phyloP scores from a whole-genome alignment of 129 eudicot genomes.

The Solidago caesia region DNA sequence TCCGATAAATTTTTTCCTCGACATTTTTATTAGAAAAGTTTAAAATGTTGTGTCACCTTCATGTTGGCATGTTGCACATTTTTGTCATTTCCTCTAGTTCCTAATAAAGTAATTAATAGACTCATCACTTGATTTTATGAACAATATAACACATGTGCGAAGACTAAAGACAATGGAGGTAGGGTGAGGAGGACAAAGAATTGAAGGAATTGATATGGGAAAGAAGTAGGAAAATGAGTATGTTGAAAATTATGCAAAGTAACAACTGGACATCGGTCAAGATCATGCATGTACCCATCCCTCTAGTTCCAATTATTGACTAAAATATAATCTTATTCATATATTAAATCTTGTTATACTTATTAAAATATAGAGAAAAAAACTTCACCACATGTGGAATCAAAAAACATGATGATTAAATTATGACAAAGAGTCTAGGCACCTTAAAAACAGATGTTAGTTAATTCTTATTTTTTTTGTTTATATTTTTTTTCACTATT shows the following conservation, averaged over 20 bases:
- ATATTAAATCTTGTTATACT: background rate
- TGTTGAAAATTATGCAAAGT: slow-evolving; percentile 31
- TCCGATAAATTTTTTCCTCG: background rate
- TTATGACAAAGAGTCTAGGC: no score
- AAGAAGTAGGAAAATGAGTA: slow-evolving; percentile 30
- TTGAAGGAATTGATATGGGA: slow-evolving; percentile 20
- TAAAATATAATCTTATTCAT: background rate
- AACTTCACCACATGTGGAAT: background rate
- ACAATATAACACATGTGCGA: slow-evolving; percentile 4
- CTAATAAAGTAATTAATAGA: background rate
- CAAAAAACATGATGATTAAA: no score
- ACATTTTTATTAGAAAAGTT: background rate
- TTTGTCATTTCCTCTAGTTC: slow-evolving; percentile 3
- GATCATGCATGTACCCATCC: slow-evolving; percentile 22
- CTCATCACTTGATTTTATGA: background rate
- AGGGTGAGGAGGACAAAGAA: slow-evolving; percentile 23
- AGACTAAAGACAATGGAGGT: slow-evolving; percentile 19
- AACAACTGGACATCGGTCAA: slow-evolving; percentile 35
- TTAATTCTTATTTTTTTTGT: no score
- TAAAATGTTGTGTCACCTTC: slow-evolving; percentile 3
- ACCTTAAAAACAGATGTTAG: no score
- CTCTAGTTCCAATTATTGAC: slow-evolving; percentile 16
- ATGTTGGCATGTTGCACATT: slow-evolving; percentile 11
- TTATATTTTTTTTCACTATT: no score
- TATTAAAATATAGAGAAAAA: background rate